A percentile compares a stretch with the other conserved stretches of the same genome.
Conservation (phyloP, 2,329 filamentous ascomycete genomes). For the Coleophoma eucalyptorum region DNA sequence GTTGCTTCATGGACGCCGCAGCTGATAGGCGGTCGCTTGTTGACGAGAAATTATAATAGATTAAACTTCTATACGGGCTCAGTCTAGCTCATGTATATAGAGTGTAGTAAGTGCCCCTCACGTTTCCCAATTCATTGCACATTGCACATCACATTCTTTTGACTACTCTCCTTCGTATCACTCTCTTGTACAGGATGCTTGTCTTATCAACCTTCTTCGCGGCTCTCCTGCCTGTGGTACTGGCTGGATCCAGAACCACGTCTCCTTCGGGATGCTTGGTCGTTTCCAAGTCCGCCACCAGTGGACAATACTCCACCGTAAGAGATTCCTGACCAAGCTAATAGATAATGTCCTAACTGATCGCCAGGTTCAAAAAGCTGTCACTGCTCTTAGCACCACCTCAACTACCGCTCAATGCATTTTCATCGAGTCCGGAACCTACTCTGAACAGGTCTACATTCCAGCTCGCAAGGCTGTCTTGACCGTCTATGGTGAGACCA, state of each 20-base stretch:
- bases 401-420: conserved; percentile 41
- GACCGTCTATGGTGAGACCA: conserved; percentile 49
- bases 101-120: too few relatives aligned
- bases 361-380: conserved; percentile 37
- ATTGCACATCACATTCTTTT: background rate
- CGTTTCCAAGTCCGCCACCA: conserved; percentile 26
- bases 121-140: background rate
- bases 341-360: background rate
- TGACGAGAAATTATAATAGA: too few relatives aligned
- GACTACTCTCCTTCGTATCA: background rate
- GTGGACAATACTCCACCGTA: conserved; percentile 36
- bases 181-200: background rate
- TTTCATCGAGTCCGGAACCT: conserved; percentile 50
- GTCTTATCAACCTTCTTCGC: background rate
- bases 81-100: too few relatives aligned
- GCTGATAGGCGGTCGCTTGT: too few relatives aligned
- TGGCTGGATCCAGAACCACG: conserved; percentile 27
- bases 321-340: background rate
- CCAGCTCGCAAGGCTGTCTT: conserved; percentile 37
- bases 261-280: conserved; percentile 39
- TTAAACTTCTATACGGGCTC: too few relatives aligned
- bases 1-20: too few relatives aligned
- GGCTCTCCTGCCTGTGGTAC: conserved; percentile 1
- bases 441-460: conserved; percentile 51
- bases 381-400: conserved; percentile 39